A percentile compares a stretch with the other conserved stretches of the same genome.
Conservation (phyloP, 257 asterid genomes). For the Cynanchum wilfordii region DNA sequence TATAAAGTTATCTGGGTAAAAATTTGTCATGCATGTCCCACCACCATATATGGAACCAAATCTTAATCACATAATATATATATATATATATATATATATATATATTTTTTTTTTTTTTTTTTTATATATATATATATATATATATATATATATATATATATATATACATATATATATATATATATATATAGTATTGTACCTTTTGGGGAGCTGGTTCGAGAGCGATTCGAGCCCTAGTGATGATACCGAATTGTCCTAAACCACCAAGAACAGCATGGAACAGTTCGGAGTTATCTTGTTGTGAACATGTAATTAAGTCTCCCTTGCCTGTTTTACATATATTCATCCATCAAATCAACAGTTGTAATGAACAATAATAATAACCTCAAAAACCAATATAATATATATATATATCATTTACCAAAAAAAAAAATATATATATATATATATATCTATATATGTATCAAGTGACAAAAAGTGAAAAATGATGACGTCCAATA, state of each 20-base stretch:
- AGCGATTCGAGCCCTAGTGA: conserved; percentile 74
- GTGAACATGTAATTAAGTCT: conserved; percentile 56
- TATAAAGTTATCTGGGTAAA: too few species aligned
- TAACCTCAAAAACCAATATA: background rate
- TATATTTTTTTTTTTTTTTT: too few species aligned
- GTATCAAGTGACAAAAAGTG: background rate
- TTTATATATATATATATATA: too few species aligned
- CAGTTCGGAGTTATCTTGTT: conserved; percentile 46
- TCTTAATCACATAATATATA: too few species aligned
- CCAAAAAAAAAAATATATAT: too few species aligned
- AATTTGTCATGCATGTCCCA: conserved; percentile 15
- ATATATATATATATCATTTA: too few species aligned
- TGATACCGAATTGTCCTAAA: conserved; percentile 78
- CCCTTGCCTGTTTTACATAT: conserved; percentile 57
- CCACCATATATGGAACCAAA: conserved; percentile 3
- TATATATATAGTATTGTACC: conserved; percentile 26
- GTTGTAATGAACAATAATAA: background rate
- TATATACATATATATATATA: too few species aligned
- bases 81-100: too few species aligned
- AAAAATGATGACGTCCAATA: conserved; percentile 17
- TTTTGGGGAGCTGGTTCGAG: conserved; percentile 70
- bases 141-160: too few species aligned
- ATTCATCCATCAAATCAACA: conserved; percentile 1
- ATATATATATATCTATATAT: too few species aligned
- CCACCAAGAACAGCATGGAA: conserved; percentile 80